Evolutionary conservation across 805 yeast species (phyloP), one percentile per base, ranked within the genome.

Genomic region (Yamadazyma philogaea): DNA sequence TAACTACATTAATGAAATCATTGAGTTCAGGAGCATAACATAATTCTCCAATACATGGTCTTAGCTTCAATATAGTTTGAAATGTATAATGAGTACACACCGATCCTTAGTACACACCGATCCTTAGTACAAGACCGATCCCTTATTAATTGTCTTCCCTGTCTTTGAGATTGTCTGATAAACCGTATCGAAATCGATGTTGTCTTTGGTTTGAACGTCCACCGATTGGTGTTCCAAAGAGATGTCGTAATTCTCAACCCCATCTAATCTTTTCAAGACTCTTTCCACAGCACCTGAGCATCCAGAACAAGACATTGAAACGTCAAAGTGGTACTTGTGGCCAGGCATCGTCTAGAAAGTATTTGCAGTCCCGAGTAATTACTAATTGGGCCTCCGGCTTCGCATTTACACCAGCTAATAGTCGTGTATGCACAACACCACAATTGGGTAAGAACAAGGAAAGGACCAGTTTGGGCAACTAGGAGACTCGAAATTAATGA

Each of bases 221-320:
- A 91, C 99, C 1, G 82, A 69, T 69, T 91, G 97, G 21, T 79
- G 66, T 39, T 84, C 90, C 37, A 93, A 73, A 2, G 95, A 83
- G 44, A 90, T 81, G 44, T 84, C 84, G 17, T 82, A 72, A 33
- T 78, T 70, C 37, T 81, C 74, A 37, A 91, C 93, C 3, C 96
- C 96, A 34, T 79, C 81, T 34, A 85, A 70, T 51, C 74, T 79
- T 33, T 70, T 73, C 43, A 89, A 74, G 1, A 81, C 97, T 55
- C 86, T 79, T 63, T 81, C 78, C 37, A 91, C 86, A 6, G 98
- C 96, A 44, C 76, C 79, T 17, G 95, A 84, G 65, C 99, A 91
- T 14, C 96, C 87, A 11, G 84, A 76, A 59, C 96, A 90, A 42
- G 86, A 56, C 96, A 89, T 89, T 34, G 82, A 71, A 44, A 90